A percentile compares a stretch with the other conserved stretches of the same genome.
Evolutionary conservation across 345 rosid genomes (phyloP).

Genomic region (Lepidium sativum): DNA sequence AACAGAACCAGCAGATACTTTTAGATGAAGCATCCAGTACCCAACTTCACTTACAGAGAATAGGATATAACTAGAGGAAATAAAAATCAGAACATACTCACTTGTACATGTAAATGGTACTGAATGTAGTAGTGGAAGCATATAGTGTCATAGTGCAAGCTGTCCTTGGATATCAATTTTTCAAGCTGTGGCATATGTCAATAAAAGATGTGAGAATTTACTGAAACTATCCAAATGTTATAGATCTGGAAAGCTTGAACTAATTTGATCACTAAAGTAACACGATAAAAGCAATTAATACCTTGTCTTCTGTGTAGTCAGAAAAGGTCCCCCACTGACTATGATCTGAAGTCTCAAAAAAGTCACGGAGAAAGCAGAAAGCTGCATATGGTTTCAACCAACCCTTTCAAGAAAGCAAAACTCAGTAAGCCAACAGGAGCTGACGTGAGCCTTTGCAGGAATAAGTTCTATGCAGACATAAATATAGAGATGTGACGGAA

Average conservation of each 20-base stretch:
- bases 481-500: not conserved
- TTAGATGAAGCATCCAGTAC: conserved; percentile 5
- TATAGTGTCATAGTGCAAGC: conserved; percentile 58
- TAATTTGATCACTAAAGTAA: not conserved
- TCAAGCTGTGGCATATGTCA: conserved; percentile 46
- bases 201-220: conserved; percentile 16
- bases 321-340: conserved; percentile 94
- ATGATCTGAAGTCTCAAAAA: conserved; percentile 94
- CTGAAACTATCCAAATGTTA: not conserved
- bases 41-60: conserved; percentile 9
- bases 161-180: conserved; percentile 70
- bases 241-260: not conserved
- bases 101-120: conserved; percentile 78
- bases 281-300: conserved; percentile 20
- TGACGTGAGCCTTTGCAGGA: not conserved
- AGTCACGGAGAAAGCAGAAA: conserved; percentile 87
- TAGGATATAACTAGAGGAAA: not conserved
- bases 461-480: not conserved
- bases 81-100: conserved; percentile 27
- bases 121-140: conserved; percentile 84
- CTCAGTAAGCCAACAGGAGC: conserved; percentile 10
- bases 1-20: conserved; percentile 21
- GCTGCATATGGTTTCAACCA: conserved; percentile 96
- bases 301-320: conserved; percentile 64
- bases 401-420: conserved; percentile 43